A percentile compares a stretch with the other conserved stretches of the same genome.
phyloP scores from a whole-genome alignment of 1,139 yeast species.

The Suzukiozyma palmioleophila region DNA sequence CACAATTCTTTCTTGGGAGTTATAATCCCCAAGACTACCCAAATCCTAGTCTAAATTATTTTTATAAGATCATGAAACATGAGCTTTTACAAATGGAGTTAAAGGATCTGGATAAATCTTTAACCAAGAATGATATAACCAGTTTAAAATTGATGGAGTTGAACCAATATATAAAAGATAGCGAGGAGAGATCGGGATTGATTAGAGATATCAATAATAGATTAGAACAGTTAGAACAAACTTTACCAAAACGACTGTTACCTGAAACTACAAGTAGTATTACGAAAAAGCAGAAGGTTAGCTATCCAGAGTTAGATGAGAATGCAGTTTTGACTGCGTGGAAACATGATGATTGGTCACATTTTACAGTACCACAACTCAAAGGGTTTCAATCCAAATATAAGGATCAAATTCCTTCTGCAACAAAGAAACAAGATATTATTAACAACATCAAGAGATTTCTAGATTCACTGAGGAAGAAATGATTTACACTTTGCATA shows the following conservation, averaged over 20 bases:
- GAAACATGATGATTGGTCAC: slow-evolving; percentile 29
- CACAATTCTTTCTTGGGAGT: slow-evolving; percentile 15
- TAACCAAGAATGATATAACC: slow-evolving; percentile 15
- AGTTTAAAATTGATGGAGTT: slow-evolving; percentile 11
- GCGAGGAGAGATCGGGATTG: slow-evolving; percentile 8
- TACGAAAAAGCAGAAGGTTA: slow-evolving; percentile 16
- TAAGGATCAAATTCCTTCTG: slow-evolving; percentile 29
- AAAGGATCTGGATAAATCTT: slow-evolving; percentile 22
- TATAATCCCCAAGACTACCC: slow-evolving; percentile 58
- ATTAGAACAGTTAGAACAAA: slow-evolving; percentile 11
- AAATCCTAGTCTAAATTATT: slow-evolving; percentile 68
- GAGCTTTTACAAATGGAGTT: slow-evolving; percentile 61
- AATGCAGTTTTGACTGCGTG: slow-evolving; percentile 35
- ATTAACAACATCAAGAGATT: slow-evolving; percentile 31
- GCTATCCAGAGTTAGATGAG: slow-evolving; percentile 25
- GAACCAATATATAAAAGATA: slow-evolving; percentile 7
- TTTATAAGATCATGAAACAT: slow-evolving; percentile 61
- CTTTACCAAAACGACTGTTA: slow-evolving; percentile 10
- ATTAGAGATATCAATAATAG: slow-evolving; percentile 14
- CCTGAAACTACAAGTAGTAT: slow-evolving; percentile 15
- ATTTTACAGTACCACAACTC: slow-evolving; percentile 39
- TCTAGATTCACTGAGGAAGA: slow-evolving; percentile 12
- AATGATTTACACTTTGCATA: neutral
- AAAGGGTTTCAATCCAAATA: slow-evolving; percentile 31
- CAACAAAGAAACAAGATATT: slow-evolving; percentile 38